Base-by-base conservation (phyloP, 495 filamentous ascomycete species). In the Annulohypoxylon maeteangense region DNA sequence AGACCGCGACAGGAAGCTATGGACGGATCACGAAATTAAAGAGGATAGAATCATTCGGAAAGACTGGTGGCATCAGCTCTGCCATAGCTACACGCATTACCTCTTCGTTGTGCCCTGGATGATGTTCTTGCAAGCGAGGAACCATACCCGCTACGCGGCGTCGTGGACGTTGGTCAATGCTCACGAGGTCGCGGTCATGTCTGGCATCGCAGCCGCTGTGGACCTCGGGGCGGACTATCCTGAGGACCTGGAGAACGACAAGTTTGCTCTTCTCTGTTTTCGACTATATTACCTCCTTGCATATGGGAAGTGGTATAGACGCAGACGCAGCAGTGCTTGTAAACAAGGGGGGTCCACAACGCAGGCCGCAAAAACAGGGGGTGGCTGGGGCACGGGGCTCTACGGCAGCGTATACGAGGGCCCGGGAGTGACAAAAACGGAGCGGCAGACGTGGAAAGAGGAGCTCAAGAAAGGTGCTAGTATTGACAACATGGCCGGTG, bases 41-140 rank as follows among this genome's bases (percentile, higher is more conserved):
- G 74, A 85, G 60, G 77, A 76, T 47, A 93, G 91, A 68, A 84
- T 94, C 31, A 92, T 96, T 40, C 81, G 86, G 10, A 82, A 83
- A 53, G 91, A 94, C 71, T 93, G 90, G 91, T 95, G 93, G 92
- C 92, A 94, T 74, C 92, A 94, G 76, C 87, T 94, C 22, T 91
- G 92, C 18, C 93, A 96, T 74, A 82, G 88, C 36, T 94, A 88
- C 86, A 91, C 91, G 67, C 93, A 96, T 75, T 95, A 94, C 76
- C 77, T 90, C 0, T 83, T 90, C 7, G 93, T 95, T 6, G 88
- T 93, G 40, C 90, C 91, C 0, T 89, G 91, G 68, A 88, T 95
- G 87, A 91, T 91, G 91, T 88, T 92, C 34, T 83, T 95, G n/a
- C 89, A 95, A 65, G 90, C 90, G 0, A 84, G 85, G 66, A 89